These are phyloP conservation scores for Tothia fuscella DNA, from an alignment of 2,329 filamentous ascomycete genomes.

Conservation along the genomic window DNA sequence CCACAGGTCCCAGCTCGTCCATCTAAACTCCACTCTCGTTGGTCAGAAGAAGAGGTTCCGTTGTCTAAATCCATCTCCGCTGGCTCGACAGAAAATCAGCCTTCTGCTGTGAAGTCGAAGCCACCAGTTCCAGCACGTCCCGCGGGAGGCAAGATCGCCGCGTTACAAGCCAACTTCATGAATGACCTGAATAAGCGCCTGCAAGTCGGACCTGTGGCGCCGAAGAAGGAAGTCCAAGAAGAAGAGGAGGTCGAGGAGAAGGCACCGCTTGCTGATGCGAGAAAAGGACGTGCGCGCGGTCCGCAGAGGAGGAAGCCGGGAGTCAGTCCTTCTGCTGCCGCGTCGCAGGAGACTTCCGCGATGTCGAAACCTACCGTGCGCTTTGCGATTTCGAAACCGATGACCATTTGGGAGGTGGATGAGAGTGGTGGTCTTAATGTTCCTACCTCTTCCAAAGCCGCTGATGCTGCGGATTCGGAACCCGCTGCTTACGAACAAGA, in stretches of 20 bases:
- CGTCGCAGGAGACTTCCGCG: constrained; percentile 27
- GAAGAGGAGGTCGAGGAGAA: constrained; percentile 52
- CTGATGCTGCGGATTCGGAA: neutral
- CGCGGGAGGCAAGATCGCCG: constrained; percentile 74
- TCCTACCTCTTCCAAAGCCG: neutral
- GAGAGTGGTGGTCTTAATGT: constrained; percentile 17
- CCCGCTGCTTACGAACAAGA: neutral
- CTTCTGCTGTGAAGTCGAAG: constrained; percentile 53
- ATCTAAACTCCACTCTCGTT: constrained; percentile 35
- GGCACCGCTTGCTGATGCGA: constrained; percentile 71
- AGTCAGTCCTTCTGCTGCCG: constrained; percentile 41
- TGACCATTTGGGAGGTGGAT: constrained; percentile 25
- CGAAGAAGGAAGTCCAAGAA: constrained; percentile 51
- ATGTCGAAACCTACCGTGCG: constrained; percentile 35
- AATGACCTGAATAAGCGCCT: constrained; percentile 85
- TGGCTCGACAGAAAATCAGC: constrained; percentile 27
- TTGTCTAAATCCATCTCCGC: constrained; percentile 24
- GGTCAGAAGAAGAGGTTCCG: constrained; percentile 18
- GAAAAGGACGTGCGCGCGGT: constrained; percentile 81
- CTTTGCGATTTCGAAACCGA: constrained; percentile 16
- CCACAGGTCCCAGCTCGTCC: constrained; percentile 51
- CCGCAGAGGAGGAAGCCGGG: constrained; percentile 64
- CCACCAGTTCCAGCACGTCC: constrained; percentile 67
- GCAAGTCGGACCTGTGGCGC: constrained; percentile 68
- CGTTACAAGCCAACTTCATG: constrained; percentile 83